Conservation (phyloP, 257 asterid genomes). For the Rhazya stricta region DNA sequence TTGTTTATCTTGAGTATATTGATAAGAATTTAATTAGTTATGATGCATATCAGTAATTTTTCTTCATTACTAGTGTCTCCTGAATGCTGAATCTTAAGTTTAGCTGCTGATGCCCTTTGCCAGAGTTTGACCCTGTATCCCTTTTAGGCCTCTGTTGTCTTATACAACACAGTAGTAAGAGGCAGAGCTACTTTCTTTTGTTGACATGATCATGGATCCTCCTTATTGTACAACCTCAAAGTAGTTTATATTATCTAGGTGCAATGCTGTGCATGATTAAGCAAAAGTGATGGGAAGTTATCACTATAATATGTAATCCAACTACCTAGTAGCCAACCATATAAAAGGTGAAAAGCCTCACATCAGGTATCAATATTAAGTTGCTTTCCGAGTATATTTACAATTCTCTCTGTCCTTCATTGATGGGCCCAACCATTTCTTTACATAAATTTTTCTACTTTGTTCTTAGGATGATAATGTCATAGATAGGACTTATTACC, state of each 20-base stretch:
- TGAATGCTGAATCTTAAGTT: not conserved
- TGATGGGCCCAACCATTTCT: not conserved
- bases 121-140: not conserved
- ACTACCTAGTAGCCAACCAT: too few relatives aligned
- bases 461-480: not conserved
- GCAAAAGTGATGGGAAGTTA: too few relatives aligned
- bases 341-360: not conserved
- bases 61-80: not conserved
- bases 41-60: too few relatives aligned
- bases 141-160: not conserved
- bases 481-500: not conserved
- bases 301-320: too few relatives aligned
- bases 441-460: not conserved
- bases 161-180: too few relatives aligned
- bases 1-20: not conserved
- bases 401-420: not conserved
- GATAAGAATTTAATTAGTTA: not conserved
- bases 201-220: not conserved
- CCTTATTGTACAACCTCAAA: too few relatives aligned
- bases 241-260: too few relatives aligned
- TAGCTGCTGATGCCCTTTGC: not conserved
- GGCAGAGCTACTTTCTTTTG: not conserved
- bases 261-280: too few relatives aligned
- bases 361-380: not conserved
- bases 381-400: too few relatives aligned